Evolutionary conservation across 192 early-diverging fungal species (phyloP).

Genomic region (Blastocladiella britannica): DNA sequence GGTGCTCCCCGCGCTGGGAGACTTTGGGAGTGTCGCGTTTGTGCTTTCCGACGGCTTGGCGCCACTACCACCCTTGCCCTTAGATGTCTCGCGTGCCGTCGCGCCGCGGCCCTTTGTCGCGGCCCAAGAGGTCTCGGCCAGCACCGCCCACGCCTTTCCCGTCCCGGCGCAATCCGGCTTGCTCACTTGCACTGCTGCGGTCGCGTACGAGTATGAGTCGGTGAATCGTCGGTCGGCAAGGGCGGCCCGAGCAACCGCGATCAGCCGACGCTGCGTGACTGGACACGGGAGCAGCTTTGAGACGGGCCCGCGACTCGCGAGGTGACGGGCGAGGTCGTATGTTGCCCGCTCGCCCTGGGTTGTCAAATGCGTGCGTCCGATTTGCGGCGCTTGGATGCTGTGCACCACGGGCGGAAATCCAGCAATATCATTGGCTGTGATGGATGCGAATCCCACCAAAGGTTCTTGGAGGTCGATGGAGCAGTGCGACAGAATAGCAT

Average conservation of each 20-base stretch:
- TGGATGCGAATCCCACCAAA: constrained; percentile 25
- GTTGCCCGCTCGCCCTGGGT: constrained; percentile 20
- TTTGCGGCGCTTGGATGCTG: constrained; percentile 2
- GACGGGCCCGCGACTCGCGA: constrained; percentile 19
- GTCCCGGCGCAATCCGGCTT: too few species aligned
- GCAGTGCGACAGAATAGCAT: neutral
- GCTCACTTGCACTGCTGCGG: constrained; percentile 12
- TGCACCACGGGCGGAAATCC: constrained; percentile 15
- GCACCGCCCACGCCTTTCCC: too few species aligned
- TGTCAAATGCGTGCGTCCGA: constrained; percentile 12
- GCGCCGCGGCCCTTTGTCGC: neutral
- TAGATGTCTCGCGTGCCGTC: neutral
- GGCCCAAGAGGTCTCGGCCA: too few species aligned
- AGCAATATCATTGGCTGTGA: constrained; percentile 22
- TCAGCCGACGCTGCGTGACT: constrained; percentile 11
- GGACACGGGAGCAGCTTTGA: constrained; percentile 17
- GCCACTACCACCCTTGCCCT: neutral
- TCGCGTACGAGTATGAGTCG: constrained; percentile 25
- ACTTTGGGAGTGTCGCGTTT: neutral
- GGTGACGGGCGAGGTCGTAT: constrained; percentile 25
- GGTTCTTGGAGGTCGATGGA: neutral
- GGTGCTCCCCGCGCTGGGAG: too few species aligned
- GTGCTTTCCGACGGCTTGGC: neutral
- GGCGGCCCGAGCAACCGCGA: constrained; percentile 19
- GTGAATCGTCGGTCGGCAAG: constrained; percentile 18